Evolutionary conservation across 2,329 filamentous ascomycete genomes (phyloP), one percentile per base, ranked within the genome.

Genomic region (Tympanopsis confertula): DNA sequence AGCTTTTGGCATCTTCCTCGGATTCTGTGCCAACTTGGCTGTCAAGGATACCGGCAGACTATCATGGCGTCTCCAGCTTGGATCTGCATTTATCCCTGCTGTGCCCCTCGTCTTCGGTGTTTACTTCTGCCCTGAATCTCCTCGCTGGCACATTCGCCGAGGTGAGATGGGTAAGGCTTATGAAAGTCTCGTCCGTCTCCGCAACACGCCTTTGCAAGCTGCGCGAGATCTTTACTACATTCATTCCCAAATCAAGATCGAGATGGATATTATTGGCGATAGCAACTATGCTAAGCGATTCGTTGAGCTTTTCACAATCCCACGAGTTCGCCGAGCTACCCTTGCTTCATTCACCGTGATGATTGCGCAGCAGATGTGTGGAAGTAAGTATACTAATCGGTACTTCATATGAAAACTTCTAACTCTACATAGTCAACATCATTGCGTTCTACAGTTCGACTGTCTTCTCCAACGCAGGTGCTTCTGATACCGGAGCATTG

Each of bases 271-370:
- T 32, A 2, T 4, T 7, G 20, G 54, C 20, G 49, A 66, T 4
- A 70, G 60, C 48, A 78, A 68, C 55, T 80, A 82, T 48, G 22
- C 75, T 36, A 70, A 63, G 17, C 73, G 81, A 13, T 77, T 85
- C 45, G 47, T 68, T 24, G 72, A 85, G 50, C 61, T 81, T 1
- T 82, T 86, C 49, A 82, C 75, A 10, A 69, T 86, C 40, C 78
- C 81, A 2, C 71, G 82, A 35, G 65, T 83, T 10, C 71, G 79
- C 13, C 71, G 80, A 28, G 86, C 86, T 3, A 88, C 78, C 3
- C 67, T 83, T 20, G 86, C 85, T 4, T 82, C 84, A 1, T 83
- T 78, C 45, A 75, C 77, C 1, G 83, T 89, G 45, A 93, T 93
- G 86, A 77, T 83, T 48, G 77, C 76, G 0, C 79, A 83, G 55